Conservation (phyloP, 1,284 basidiomycete genomes). For the Porphyrellus sp. region DNA sequence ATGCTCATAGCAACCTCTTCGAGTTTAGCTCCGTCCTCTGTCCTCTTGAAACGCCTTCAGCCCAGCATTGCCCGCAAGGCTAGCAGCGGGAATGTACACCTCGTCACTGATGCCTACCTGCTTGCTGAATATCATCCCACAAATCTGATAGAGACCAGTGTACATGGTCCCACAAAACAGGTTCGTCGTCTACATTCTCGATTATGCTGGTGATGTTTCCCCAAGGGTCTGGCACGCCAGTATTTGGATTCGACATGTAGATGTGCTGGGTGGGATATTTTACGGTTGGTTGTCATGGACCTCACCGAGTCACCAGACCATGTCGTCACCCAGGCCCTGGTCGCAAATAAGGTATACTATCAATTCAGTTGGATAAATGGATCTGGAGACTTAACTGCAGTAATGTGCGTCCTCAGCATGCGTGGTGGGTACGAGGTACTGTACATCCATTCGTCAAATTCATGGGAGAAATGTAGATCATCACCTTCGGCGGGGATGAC, state of each 20-base stretch:
- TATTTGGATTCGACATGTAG: conserved; percentile 70
- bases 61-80: conserved; percentile 51
- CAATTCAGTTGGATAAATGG: conserved; percentile 12
- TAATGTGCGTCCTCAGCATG: conserved; percentile 49
- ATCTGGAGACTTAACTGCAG: conserved; percentile 57
- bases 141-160: conserved; percentile 61
- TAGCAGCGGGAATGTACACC: conserved; percentile 55
- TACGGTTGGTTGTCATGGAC: conserved; percentile 37
- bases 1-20: conserved; percentile 50
- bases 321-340: conserved; percentile 66
- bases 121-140: conserved; percentile 59
- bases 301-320: conserved; percentile 57
- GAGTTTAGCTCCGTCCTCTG: conserved; percentile 51
- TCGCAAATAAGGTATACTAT: neutral
- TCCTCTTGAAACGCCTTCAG: conserved; percentile 53
- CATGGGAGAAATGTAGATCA: conserved; percentile 41
- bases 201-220: conserved; percentile 67
- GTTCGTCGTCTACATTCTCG: conserved; percentile 42
- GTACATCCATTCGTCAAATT: conserved; percentile 50
- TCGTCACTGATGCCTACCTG: conserved; percentile 42
- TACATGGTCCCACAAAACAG: conserved; percentile 51
- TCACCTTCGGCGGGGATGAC: conserved; percentile 48
- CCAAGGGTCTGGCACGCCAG: conserved; percentile 43
- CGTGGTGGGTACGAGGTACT: conserved; percentile 47
- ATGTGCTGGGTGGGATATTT: conserved; percentile 53